A percentile compares a stretch with the other conserved stretches of the same genome.
Evolutionary conservation across 1,284 basidiomycete species (phyloP).

Genomic region (Malassezia restricta): DNA sequence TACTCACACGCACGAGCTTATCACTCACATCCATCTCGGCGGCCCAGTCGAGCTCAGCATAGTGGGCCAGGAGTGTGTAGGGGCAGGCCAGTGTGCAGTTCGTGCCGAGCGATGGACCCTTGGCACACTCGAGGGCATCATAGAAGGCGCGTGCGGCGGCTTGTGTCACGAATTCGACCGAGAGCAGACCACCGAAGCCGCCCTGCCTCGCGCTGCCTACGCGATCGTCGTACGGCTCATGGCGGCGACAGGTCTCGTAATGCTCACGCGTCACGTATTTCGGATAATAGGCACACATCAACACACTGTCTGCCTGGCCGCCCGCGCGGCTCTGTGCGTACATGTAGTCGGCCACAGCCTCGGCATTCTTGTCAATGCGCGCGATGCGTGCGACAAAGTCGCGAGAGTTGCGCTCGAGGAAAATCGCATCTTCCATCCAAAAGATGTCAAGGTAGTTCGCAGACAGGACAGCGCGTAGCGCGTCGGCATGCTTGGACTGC

Average conservation of each 20-base stretch:
- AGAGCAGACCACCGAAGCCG: conserved; percentile 85
- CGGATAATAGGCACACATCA: conserved; percentile 82
- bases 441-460: conserved; percentile 70
- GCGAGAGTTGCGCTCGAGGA: conserved; percentile 94
- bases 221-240: conserved; percentile 20
- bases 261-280: conserved; percentile 64
- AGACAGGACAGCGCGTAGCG: conserved; percentile 57
- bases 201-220: not conserved
- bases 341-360: conserved; percentile 69
- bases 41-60: conserved; percentile 82
- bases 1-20: conserved; percentile 72
- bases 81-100: conserved; percentile 91
- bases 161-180: conserved; percentile 65
- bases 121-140: conserved; percentile 67
- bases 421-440: conserved; percentile 84
- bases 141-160: conserved; percentile 71
- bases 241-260: conserved; percentile 60
- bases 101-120: conserved; percentile 87
- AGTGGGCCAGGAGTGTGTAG: conserved; percentile 87
- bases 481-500: conserved; percentile 56
- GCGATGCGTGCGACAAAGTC: conserved; percentile 69
- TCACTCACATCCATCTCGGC: conserved; percentile 70
- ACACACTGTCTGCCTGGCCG: conserved; percentile 48
- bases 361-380: conserved; percentile 70
- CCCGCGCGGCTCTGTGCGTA: conserved; percentile 11